Base-by-base conservation (phyloP, 2,329 filamentous ascomycete genomes). In the Colletotrichum camelliae region DNA sequence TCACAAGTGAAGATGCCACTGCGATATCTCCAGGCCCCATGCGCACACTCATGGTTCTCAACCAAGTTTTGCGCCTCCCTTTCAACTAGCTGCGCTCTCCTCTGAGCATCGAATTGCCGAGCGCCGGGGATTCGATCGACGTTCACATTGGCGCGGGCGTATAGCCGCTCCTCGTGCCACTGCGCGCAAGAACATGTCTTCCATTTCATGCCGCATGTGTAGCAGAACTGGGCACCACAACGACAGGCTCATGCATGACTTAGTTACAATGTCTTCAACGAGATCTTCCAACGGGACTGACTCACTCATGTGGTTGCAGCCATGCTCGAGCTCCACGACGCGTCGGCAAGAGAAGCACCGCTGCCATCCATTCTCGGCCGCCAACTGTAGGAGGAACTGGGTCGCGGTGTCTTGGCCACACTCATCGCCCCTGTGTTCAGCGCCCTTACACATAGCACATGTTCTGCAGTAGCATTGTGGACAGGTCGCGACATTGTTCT, bases 181-280 rank as follows among this genome's bases (percentile, higher is more conserved):
- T 82, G 82, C 2, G 48, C 74, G 68, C 88, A 90, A 0, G 0
- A 0, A 33, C 86, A 89, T 0, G 60, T 81, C 31, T 85, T 86
- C 88, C 88, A 89, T 5, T 0, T 4, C 0, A 21, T 16, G 6
- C 88, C 88, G 57, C 89, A 91, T 0, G 80, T 18, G 52, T 89
- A 90, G 78, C 89, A 91, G 77, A 90, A 91, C n/a, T 90, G 35
- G 0, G 82, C 79, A 0, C 83, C 79, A 66, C 89, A 91, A 2
- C 67, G 80, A 66, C 89, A 91, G 24, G 24, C 24, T 27, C 1
- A 27, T 27, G 1, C 1, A 27, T 1, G 24, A 27, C 24, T 27
- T 27, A 27, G 24, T 27, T 27, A 27, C 24, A 27, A 27, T 27
- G 24, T 27, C 24, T 27, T 27, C 24, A 27, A 27, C 24, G 24